These are phyloP conservation scores for Lactarius psammicola DNA, from an alignment of 768 basidiomycete genomes.

Conservation along the genomic window DNA sequence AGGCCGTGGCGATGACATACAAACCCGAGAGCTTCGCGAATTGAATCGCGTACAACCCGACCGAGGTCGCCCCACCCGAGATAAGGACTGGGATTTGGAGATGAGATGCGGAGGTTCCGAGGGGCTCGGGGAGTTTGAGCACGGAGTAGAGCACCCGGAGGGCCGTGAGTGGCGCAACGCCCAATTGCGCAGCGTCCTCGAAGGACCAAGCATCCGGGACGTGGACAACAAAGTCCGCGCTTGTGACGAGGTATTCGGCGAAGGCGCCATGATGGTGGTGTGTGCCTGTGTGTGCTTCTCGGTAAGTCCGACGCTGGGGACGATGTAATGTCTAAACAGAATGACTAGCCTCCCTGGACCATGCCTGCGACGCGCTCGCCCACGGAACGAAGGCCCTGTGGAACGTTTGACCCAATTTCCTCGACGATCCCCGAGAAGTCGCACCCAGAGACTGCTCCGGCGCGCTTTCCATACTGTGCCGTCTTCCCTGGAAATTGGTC, in stretches of 20 bases:
- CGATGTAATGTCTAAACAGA: neutral
- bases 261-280: constrained; percentile 30
- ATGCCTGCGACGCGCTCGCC: constrained; percentile 35
- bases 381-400: constrained; percentile 22
- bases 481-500: constrained; percentile 10
- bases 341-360: constrained; percentile 30
- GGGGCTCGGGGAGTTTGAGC: constrained; percentile 8
- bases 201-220: constrained; percentile 26
- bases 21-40: constrained; percentile 35
- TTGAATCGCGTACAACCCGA: constrained; percentile 38
- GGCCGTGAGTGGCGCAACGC: constrained; percentile 25
- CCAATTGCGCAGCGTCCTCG: constrained; percentile 24
- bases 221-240: constrained; percentile 28
- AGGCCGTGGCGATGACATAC: constrained; percentile 39
- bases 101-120: neutral
- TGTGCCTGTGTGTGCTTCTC: constrained; percentile 9
- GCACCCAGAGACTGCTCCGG: constrained; percentile 31
- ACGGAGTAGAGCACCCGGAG: constrained; percentile 23
- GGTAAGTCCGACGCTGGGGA: neutral
- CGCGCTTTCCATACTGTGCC: constrained; percentile 4
- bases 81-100: constrained; percentile 31
- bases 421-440: constrained; percentile 34
- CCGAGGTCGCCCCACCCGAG: constrained; percentile 36
- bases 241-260: constrained; percentile 33
- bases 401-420: constrained; percentile 29